Base-by-base conservation (phyloP, 2,329 filamentous ascomycete genomes). In the Septoria petroselini region DNA sequence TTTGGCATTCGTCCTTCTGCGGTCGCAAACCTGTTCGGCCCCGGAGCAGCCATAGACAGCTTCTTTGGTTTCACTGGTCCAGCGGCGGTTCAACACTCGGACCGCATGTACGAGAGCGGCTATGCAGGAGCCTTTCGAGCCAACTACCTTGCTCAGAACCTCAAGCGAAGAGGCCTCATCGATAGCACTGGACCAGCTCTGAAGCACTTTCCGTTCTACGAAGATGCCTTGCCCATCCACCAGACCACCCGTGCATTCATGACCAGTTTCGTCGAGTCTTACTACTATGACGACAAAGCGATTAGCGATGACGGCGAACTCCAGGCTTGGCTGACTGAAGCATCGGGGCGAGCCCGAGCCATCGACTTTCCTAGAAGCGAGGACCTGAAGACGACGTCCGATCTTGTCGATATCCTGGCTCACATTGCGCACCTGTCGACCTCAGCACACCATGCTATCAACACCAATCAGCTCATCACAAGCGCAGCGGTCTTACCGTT, bases 321-420 rank as follows among this genome's bases (percentile, higher is more conserved):
- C 1, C 68, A 72, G 47, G 63, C 63, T n/a, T 77, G 74, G 74
- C 65, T 73, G 21, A 37, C 42, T 1, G 74, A 77, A 62, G 70
- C 70, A 18, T 68, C 62, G 41, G 63, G 60, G 1, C 50, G 57
- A 1, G 73, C 73, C 0, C 41, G 65, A 47, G 67, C 66, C 1
- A 58, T 71, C 23, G 71, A 76, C 58, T 75, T 77, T 60, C 73
- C 71, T n/a, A 50, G 59, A 7, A 39, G 23, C 9, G 23, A 29
- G 6, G 27, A 31, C 3, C 25, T 55, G 23, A 14, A 18, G 0
- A 59, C 60, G 1, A 52, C 45, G n/a, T 54, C 63, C 27, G 59
- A 62, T 1, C 65, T 76, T 6, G 61, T 73, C 41, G 68, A 70
- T 30, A 57, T 74, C n/a, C 64, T 76, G 7, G 71, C 73, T 1